These are phyloP conservation scores for Rhodofomes roseus DNA, from an alignment of 1,284 basidiomycete genomes.

Conservation along the genomic window DNA sequence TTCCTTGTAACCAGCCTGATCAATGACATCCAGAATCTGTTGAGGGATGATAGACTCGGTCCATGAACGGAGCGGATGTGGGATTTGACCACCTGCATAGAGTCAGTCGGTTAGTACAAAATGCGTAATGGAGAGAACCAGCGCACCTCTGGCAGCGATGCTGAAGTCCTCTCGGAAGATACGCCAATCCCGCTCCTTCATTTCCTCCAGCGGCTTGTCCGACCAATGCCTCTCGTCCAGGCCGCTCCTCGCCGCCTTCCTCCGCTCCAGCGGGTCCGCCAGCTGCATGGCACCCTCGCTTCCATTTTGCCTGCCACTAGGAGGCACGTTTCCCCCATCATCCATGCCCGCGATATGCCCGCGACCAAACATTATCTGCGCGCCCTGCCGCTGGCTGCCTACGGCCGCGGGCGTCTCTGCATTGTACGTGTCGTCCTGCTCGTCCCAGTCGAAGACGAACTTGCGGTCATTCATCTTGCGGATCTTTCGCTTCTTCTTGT, in stretches of 20 bases:
- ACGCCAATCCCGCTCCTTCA: constrained; percentile 98
- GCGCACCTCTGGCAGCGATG: constrained; percentile 83
- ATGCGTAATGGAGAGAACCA: neutral
- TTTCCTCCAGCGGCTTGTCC: constrained; percentile 89
- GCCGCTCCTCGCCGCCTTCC: constrained; percentile 78
- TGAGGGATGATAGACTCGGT: constrained; percentile 82
- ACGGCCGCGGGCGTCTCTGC: constrained; percentile 62
- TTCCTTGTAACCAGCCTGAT: constrained; percentile 92
- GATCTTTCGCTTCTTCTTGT: constrained; percentile 90
- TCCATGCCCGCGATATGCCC: constrained; percentile 85
- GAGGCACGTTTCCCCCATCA: constrained; percentile 52
- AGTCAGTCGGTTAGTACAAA: neutral
- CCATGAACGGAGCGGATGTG: constrained; percentile 92
- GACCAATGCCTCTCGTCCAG: constrained; percentile 96
- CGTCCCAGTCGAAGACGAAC: constrained; percentile 99
- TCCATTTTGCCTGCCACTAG: constrained; percentile 23
- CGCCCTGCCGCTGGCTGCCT: constrained; percentile 69
- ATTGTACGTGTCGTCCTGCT: constrained; percentile 85
- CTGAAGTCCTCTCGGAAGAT: constrained; percentile 99
- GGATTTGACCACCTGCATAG: constrained; percentile 80
- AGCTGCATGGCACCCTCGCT: constrained; percentile 44
- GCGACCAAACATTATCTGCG: constrained; percentile 83
- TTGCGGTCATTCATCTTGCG: constrained; percentile 94
- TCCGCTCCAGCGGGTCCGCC: constrained; percentile 77
- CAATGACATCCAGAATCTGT: constrained; percentile 80